Conservation (phyloP, 2,329 filamentous ascomycete genomes). For the Tolypocladium nubicola region DNA sequence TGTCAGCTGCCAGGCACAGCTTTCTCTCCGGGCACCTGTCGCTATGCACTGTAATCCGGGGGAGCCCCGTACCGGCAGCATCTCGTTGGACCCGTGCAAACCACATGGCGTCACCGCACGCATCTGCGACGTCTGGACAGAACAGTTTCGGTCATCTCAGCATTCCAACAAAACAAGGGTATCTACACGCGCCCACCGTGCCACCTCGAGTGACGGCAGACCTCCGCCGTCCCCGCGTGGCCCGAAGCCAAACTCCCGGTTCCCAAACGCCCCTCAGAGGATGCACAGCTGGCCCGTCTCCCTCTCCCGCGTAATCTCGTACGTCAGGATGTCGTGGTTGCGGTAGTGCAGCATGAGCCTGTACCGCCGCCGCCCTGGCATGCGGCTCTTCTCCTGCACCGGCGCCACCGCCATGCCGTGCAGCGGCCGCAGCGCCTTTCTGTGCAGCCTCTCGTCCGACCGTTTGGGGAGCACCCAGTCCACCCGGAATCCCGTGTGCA, state of each 20-base stretch:
- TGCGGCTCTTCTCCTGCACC: constrained; percentile 33
- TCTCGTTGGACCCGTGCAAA: no score
- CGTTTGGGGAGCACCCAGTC: constrained; percentile 40
- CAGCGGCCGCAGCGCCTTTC: constrained; percentile 40
- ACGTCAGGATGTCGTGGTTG: constrained; percentile 59
- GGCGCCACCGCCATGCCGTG: constrained; percentile 60
- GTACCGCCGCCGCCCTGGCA: constrained; percentile 38
- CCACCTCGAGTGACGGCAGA: neutral
- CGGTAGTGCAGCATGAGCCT: constrained; percentile 61
- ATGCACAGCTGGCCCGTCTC: constrained; percentile 24
- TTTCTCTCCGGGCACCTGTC: neutral
- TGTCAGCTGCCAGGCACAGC: neutral
- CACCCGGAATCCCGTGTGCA: constrained; percentile 37
- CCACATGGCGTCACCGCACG: neutral
- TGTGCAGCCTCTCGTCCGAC: constrained; percentile 31
- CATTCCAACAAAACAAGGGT: neutral
- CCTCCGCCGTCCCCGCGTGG: neutral
- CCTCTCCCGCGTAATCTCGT: constrained; percentile 46
- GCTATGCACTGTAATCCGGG: neutral
- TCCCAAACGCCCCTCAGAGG: constrained; percentile 13
- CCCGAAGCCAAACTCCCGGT: neutral
- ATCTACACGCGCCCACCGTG: neutral
- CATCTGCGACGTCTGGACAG: neutral
- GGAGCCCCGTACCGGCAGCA: neutral
- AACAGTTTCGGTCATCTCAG: neutral